phyloP scores from a whole-genome alignment of 768 basidiomycete species.

The Daedaleopsis sinensis region DNA sequence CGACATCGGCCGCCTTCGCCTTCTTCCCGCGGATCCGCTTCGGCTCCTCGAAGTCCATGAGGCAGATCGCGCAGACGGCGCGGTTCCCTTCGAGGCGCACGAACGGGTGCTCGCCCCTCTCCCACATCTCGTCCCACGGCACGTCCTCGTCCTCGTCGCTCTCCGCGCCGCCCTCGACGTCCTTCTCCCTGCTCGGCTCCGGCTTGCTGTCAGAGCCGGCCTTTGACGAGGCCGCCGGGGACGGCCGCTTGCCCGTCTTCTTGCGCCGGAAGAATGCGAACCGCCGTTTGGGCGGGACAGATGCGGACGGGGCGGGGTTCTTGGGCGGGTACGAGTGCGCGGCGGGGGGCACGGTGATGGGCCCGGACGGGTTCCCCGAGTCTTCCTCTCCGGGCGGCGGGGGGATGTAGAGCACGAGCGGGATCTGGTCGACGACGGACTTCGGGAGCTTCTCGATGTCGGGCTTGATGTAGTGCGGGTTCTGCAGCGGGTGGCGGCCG shows the following conservation, averaged over 20 bases:
- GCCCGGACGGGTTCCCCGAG: conserved; percentile 26
- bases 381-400: conserved; percentile 57
- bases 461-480: conserved; percentile 72
- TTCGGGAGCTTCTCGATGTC: conserved; percentile 78
- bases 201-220: conserved; percentile 3
- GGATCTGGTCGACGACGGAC: conserved; percentile 75
- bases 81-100: conserved; percentile 82
- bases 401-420: conserved; percentile 85
- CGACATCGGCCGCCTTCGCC: conserved; percentile 24
- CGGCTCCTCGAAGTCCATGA: conserved; percentile 85
- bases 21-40: conserved; percentile 38
- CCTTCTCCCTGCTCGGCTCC: conserved; percentile 18
- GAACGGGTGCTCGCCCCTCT: conserved; percentile 76
- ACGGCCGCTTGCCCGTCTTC: conserved; percentile 21
- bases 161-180: conserved; percentile 23
- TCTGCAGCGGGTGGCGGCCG: conserved; percentile 79
- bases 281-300: conserved; percentile 42
- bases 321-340: conserved; percentile 68
- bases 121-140: conserved; percentile 82
- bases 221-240: background rate
- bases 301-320: conserved; percentile 25
- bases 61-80: conserved; percentile 82
- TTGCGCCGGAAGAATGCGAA: conserved; percentile 52
- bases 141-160: conserved; percentile 36
- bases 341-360: conserved; percentile 48